Evolutionary conservation across 805 yeast genomes (phyloP), one percentile per base, ranked within the genome.

Genomic region (Maudiozyma bulderi): DNA sequence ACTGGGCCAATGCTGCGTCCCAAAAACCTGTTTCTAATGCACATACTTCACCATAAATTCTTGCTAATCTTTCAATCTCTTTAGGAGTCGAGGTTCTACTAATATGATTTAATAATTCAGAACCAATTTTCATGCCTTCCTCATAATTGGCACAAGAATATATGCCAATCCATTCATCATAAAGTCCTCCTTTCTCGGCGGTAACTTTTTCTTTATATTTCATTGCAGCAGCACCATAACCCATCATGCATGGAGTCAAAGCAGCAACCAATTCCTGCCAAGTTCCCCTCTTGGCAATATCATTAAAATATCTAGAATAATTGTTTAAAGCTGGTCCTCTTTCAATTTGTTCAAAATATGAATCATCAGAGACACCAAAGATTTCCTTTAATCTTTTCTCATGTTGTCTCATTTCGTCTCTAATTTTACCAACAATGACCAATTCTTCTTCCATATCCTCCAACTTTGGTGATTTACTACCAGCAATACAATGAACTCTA

Each of bases 231-330:
- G 75, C 72, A 34, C 75, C 76, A 61, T 83, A 84, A 1, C 95
- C 95, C 59, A 80, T 74, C 46, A 84, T 65, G 62, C 95, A 86
- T 0, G 95, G 91, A 8, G 87, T 76, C 47, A 84, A 64, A 0
- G 91, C 86, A 7, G 82, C 75, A 50, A 80, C 80, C 46, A 84
- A 74, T 43, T 81, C 85, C 30, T 81, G 60, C 76, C 81, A 82
- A 58, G 81, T 81, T 28, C 76, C 73, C 37, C 66, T 67, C 29
- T 70, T 65, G 2, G 82, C 82, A 5, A 82, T 64, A 15, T 76
- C 73, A 40, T 74, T 57, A 49, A 86, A 68, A 54, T 79, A 84
- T 38, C 81, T 71, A 34, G 84, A 76, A 62, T 86, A 86, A 3
- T 73, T 75, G 35, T 68, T 57, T 56, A 86, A 76, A 8, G 86